Evolutionary conservation across 2,329 filamentous ascomycete species (phyloP), one percentile per base, ranked within the genome.

Genomic region (Sporothrix globosa): DNA sequence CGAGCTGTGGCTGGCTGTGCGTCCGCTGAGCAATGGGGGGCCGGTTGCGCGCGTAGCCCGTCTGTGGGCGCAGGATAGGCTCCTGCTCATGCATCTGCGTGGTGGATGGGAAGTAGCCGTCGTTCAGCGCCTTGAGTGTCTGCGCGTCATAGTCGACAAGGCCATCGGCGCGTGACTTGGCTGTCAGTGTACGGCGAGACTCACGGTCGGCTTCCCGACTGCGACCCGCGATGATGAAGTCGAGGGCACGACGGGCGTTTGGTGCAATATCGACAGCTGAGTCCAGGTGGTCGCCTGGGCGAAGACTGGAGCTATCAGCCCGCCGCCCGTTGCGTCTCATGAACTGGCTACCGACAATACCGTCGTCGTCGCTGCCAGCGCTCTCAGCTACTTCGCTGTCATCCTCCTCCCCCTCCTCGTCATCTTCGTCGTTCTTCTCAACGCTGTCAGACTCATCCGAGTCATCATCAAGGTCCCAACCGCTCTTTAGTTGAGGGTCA

Each of bases 401-500:
- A 1, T 46, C 52, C 1, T 13, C 75, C 73, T 70, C 67, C 73
- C 71, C 66, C 13, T 70, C 41, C 9, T 30, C 66, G 13, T 70
- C 69, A 30, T 78, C 77, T 10, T 75, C 72, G 14, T 58, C 60
- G 3, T 19, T 46, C 17, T 80, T 77, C 2, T 79, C 81, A 7
- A 82, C 80, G 46, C 82, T 81, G 10, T 75, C 73, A 21, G 77
- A 77, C 1, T 83, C 81, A 0, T 81, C 82, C 6, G 81, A 82
- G 67, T 84, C 82, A 69, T 84, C 82, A 46, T 85, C 83, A 39
- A 82, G 77, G 56, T 87, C 85, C 78, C 85, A 87, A 1, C 82
- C 82, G 74, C 84, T 87, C 68, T 80, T 82, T 69, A 82, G 76
- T 4, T 80, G 79, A 56, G 80, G 77, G 13, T 80, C 78, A 14